A percentile compares a stretch with the other conserved stretches of the same genome.
phyloP scores from a whole-genome alignment of 2,329 filamentous ascomycete genomes.

The Colletotrichum endophyticum region DNA sequence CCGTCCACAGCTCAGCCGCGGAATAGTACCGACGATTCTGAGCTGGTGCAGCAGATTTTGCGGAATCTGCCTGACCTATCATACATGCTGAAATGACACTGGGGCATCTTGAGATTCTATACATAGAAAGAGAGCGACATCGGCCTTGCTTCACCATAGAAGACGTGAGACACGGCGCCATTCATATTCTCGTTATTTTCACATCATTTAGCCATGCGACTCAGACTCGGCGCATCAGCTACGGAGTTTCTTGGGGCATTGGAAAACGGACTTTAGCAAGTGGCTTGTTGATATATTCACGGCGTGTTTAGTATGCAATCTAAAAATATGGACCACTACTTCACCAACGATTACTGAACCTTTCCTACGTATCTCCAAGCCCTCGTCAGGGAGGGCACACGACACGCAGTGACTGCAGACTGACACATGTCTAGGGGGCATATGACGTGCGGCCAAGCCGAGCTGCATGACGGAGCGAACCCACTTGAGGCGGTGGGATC shows the following conservation, averaged over 20 bases:
- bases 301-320: not conserved
- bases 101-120: not conserved
- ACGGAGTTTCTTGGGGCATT: slow-evolving; percentile 1
- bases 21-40: slow-evolving; percentile 30
- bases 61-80: slow-evolving; percentile 46
- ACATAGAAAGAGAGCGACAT: not conserved
- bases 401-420: not conserved
- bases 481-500: not conserved
- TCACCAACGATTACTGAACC: not conserved
- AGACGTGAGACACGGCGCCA: not conserved
- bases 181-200: not conserved
- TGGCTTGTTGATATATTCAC: not conserved
- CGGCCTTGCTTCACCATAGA: not conserved
- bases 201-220: not conserved
- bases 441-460: slow-evolving; percentile 1
- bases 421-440: not conserved
- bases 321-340: not conserved
- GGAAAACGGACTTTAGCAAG: not conserved
- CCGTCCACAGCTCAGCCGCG: not conserved
- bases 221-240: not conserved
- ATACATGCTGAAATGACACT: slow-evolving; percentile 46
- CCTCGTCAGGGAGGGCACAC: not conserved
- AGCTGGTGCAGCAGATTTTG: slow-evolving; percentile 38
- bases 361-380: not conserved
- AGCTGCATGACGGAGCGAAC: not conserved